Evolutionary conservation across 23 red algal genomes (phyloP).

Genomic region (Agarophyton chilense): DNA sequence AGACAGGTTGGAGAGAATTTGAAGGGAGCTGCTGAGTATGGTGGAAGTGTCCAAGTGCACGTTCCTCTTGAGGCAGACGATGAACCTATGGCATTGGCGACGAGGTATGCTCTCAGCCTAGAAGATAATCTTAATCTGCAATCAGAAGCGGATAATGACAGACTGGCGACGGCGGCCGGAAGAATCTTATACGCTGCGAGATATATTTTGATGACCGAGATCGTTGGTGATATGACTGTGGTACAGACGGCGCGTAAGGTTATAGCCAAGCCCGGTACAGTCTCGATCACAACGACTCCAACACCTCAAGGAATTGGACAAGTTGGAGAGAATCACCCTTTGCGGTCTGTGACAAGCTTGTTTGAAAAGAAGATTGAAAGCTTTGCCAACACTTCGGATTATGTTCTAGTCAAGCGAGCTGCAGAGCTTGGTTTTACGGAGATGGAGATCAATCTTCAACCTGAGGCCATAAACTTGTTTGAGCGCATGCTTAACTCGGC

Average conservation of each 20-base stretch:
- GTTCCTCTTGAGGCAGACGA: slow-evolving; percentile 58
- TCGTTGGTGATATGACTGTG: slow-evolving; percentile 51
- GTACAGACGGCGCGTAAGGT: slow-evolving; percentile 39
- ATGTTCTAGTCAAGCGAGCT: slow-evolving; percentile 53
- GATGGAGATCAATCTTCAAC: slow-evolving; percentile 56
- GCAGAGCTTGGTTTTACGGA: slow-evolving; percentile 54
- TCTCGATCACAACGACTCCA: slow-evolving; percentile 56
- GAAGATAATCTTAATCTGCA: slow-evolving; percentile 14
- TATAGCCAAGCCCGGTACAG: slow-evolving; percentile 39
- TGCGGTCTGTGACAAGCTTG: slow-evolving; percentile 45
- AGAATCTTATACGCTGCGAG: slow-evolving; percentile 50
- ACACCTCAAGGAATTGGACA: slow-evolving; percentile 54
- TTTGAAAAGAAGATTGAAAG: slow-evolving; percentile 52
- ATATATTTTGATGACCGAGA: slow-evolving; percentile 48
- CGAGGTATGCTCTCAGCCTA: slow-evolving; percentile 7
- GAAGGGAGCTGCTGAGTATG: slow-evolving; percentile 27
- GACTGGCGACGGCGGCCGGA: slow-evolving; percentile 23
- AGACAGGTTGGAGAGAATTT: slow-evolving; percentile 84
- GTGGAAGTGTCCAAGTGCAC: slow-evolving; percentile 47
- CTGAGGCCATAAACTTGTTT: slow-evolving; percentile 11
- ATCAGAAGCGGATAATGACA: slow-evolving; percentile 24
- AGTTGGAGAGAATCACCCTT: slow-evolving; percentile 72
- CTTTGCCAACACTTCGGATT: slow-evolving; percentile 48
- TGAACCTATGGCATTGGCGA: slow-evolving; percentile 29
- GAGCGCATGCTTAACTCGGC: slow-evolving; percentile 42